phyloP scores from a whole-genome alignment of 2,329 filamentous ascomycete species.

The Hypoxylon sp. region DNA sequence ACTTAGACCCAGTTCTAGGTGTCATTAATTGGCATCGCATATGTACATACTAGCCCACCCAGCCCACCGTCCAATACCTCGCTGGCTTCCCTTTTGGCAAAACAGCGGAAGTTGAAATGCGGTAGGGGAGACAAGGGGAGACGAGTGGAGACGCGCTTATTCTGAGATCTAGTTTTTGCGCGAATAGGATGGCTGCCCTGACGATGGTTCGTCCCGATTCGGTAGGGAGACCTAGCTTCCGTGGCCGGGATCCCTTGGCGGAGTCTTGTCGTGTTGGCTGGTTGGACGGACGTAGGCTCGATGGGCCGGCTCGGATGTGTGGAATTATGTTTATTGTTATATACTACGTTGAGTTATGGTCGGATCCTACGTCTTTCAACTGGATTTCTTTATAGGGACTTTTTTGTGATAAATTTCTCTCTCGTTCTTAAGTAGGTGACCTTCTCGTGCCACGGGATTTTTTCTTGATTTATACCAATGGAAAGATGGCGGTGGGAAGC shows the following conservation, averaged over 20 bases:
- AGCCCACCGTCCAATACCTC: slow-evolving; percentile 2
- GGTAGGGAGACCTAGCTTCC: slow-evolving; percentile 37
- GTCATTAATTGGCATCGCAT: not conserved
- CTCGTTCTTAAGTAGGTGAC: not conserved
- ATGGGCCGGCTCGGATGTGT: slow-evolving; percentile 11
- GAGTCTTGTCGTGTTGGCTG: not conserved
- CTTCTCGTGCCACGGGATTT: no score
- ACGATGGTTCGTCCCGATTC: slow-evolving; percentile 32
- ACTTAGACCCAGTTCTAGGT: not conserved
- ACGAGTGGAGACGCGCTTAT: slow-evolving; percentile 13
- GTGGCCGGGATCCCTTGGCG: slow-evolving; percentile 18
- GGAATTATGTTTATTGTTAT: not conserved
- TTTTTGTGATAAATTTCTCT: not conserved
- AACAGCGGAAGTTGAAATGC: slow-evolving; percentile 4
- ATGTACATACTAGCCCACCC: no score
- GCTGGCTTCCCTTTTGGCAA: slow-evolving; percentile 27
- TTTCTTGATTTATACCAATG: not conserved
- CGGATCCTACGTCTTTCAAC: not conserved
- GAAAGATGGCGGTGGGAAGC: no score
- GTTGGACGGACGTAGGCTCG: slow-evolving; percentile 18
- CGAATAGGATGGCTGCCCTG: slow-evolving; percentile 26
- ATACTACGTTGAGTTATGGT: not conserved
- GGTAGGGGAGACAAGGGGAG: not conserved
- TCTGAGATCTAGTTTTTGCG: slow-evolving; percentile 25
- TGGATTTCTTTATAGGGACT: not conserved